These are phyloP conservation scores for Phytophthora pluvialis DNA, from an alignment of 352 stramenopile genomes.

Conservation along the genomic window DNA sequence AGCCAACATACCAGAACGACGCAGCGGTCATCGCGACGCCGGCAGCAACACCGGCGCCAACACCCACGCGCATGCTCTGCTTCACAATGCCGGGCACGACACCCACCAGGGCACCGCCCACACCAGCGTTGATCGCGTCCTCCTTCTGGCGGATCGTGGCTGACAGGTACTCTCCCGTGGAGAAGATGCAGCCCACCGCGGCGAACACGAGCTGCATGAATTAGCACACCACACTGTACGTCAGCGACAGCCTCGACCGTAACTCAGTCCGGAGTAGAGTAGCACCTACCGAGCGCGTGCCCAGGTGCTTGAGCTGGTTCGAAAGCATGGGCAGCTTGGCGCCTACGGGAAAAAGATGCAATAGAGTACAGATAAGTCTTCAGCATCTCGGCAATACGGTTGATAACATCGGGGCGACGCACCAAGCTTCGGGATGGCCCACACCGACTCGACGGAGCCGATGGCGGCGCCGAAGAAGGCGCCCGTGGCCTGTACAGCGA, in stretches of 20 bases:
- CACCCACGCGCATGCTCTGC: conserved; percentile 75
- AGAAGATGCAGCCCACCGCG: conserved; percentile 65
- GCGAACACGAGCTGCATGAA: conserved; percentile 71
- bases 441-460: conserved; percentile 86
- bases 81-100: conserved; percentile 75
- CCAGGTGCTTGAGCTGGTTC: conserved; percentile 82
- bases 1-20: conserved; percentile 67
- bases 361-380: neutral
- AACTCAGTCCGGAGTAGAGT: neutral
- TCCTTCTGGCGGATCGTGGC: conserved; percentile 75
- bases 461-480: conserved; percentile 79
- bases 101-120: conserved; percentile 71
- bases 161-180: conserved; percentile 70
- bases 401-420: conserved; percentile 8
- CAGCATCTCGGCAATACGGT: neutral
- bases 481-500: conserved; percentile 57
- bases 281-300: conserved; percentile 62
- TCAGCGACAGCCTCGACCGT: conserved; percentile 2
- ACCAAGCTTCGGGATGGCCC: conserved; percentile 89
- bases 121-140: conserved; percentile 68
- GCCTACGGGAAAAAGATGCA: conserved; percentile 37
- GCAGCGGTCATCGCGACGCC: conserved; percentile 55
- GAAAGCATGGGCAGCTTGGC: conserved; percentile 85
- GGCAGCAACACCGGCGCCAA: conserved; percentile 51
- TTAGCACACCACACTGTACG: conserved; percentile 2